These are phyloP conservation scores for Fraxinus floribunda DNA, from an alignment of 305 asterid genomes.

Conservation along the genomic window DNA sequence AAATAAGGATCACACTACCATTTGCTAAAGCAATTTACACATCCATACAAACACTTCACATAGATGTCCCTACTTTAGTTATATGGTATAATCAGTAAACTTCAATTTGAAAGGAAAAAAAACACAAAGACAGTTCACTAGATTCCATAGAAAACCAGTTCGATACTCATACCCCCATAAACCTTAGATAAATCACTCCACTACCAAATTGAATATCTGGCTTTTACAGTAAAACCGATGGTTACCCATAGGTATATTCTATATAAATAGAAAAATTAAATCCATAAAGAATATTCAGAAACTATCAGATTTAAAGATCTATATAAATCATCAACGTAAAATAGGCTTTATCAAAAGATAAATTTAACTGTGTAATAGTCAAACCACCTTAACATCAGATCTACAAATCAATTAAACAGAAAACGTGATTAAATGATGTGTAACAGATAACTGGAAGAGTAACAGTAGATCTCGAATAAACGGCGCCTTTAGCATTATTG, in stretches of 20 bases:
- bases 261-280: neutral
- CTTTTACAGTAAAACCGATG: neutral
- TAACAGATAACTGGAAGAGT: neutral
- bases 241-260: neutral
- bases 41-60: neutral
- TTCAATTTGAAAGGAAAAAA: neutral
- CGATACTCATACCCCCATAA: neutral
- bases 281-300: neutral
- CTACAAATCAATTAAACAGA: constrained; percentile 4
- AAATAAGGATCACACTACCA: neutral
- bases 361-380: neutral
- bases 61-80: neutral
- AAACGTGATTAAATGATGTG: constrained; percentile 11
- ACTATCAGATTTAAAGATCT: neutral
- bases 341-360: neutral
- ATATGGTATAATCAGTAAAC: neutral
- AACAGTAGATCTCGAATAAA: constrained; percentile 12
- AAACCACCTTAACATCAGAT: neutral
- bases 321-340: neutral
- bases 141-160: neutral
- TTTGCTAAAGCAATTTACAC: neutral
- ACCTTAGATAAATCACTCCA: neutral
- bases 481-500: neutral
- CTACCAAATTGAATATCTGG: neutral
- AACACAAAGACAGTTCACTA: neutral